Conservation (phyloP, 2,329 filamentous ascomycete species). For the Colletotrichum sp. region DNA sequence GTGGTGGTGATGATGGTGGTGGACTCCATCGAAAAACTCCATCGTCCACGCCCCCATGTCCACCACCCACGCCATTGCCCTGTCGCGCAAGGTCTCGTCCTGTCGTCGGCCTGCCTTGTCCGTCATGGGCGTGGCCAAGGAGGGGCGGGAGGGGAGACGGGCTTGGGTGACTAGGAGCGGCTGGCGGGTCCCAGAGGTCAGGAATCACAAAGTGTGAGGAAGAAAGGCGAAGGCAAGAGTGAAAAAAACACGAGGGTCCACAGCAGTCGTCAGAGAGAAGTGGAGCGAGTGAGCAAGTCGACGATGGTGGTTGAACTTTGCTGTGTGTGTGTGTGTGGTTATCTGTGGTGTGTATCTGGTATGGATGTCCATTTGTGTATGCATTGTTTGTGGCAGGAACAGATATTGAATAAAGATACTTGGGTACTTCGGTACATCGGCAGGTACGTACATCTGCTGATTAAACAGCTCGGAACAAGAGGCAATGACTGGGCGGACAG, state of each 20-base stretch:
- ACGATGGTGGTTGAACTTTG: not conserved
- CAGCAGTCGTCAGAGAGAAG: conserved; percentile 17
- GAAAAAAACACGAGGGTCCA: conserved; percentile 16
- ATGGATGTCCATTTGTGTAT: not conserved
- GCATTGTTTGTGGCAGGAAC: not conserved
- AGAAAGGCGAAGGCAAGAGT: not conserved
- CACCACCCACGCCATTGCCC: not conserved
- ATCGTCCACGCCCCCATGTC: not conserved
- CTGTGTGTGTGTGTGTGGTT: not conserved
- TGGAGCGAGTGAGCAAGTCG: conserved; percentile 1
- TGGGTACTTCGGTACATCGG: not conserved
- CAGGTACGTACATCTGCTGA: not conserved
- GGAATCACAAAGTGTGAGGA: not conserved
- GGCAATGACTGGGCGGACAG: not conserved
- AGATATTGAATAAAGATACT: not conserved
- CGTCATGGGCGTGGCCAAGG: not conserved
- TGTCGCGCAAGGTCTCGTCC: not conserved
- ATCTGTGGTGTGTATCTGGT: not conserved
- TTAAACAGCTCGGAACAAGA: not conserved
- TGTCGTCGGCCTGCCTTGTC: not conserved
- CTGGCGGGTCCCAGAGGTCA: not conserved
- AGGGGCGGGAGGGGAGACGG: not conserved
- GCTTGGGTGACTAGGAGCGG: not conserved
- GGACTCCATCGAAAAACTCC: not conserved
- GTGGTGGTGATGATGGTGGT: not conserved